These are phyloP conservation scores for Nigrospora osmanthi DNA, from an alignment of 2,329 filamentous ascomycete species.

Conservation along the genomic window DNA sequence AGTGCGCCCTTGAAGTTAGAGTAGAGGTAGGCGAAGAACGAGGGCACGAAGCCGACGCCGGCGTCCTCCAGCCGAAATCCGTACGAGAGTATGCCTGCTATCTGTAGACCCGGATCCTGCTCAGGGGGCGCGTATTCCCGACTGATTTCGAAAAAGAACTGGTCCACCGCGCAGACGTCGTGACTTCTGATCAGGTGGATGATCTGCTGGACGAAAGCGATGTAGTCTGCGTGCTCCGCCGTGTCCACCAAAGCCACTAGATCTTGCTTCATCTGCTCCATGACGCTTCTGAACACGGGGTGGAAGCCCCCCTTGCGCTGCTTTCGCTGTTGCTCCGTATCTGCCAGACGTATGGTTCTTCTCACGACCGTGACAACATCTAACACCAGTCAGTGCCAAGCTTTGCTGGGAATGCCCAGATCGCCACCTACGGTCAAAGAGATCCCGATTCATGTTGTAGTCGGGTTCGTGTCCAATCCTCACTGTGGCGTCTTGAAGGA, in stretches of 20 bases:
- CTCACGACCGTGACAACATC: slow-evolving; percentile 42
- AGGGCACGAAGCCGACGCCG: slow-evolving; percentile 35
- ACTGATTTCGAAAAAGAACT: slow-evolving; percentile 49
- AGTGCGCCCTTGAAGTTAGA: slow-evolving; percentile 50
- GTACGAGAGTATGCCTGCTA: slow-evolving; percentile 47
- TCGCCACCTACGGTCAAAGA: slow-evolving; percentile 36
- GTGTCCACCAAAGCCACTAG: slow-evolving; percentile 28
- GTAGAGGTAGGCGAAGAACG: slow-evolving; percentile 49
- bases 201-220: slow-evolving; percentile 43
- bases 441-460: slow-evolving; percentile 38
- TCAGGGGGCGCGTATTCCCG: slow-evolving; percentile 46
- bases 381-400: slow-evolving; percentile 5
- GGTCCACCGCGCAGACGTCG: slow-evolving; percentile 45
- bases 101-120: slow-evolving; percentile 48
- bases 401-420: not conserved
- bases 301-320: too few relatives aligned
- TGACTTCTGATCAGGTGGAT: slow-evolving; percentile 47
- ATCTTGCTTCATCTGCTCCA: slow-evolving; percentile 47
- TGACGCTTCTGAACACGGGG: slow-evolving; percentile 24
- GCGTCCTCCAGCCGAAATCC: slow-evolving; percentile 46
- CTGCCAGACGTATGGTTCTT: slow-evolving; percentile 31
- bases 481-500: slow-evolving; percentile 31
- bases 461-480: slow-evolving; percentile 29
- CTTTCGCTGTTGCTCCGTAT: slow-evolving; percentile 7
- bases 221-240: slow-evolving; percentile 36